Evolutionary conservation across 225 moss, liverwort and hornwort genomes (phyloP), one percentile per base, ranked within the genome.

Genomic region (Neckera pumila): DNA sequence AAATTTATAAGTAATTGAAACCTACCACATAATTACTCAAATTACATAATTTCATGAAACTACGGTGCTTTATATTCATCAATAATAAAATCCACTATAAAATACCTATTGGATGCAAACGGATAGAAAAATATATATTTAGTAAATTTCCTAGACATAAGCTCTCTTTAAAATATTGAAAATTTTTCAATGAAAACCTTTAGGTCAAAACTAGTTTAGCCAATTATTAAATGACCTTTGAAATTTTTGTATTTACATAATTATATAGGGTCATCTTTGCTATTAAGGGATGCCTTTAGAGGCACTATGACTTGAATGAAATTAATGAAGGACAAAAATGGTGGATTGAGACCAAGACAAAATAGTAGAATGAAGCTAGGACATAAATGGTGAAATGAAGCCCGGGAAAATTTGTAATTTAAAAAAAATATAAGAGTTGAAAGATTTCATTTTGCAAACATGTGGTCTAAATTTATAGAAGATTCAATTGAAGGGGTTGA

Each of bases 101-200:
- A 36, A 66, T 20, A 36, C 4, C 1, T 20, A 1, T 66, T 3
- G 1, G 2, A 12, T 11, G 6, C 21, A 67, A 11, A 67, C n/a
- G n/a, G 21, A 67, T n/a, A n/a, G 11, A n/a, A 36, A 66, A 11
- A 20, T 66, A n/a, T n/a, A 66, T 6, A 36, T 36, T 2, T n/a
- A 66, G 1, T n/a, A 5, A n/a, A 36, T 0, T 36, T 3, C 5
- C 2, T 0, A 1, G 1, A 34, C 17, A 66, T 5, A 20, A n/a
- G 2, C 12, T 66, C 4, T 0, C n/a, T 3, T 34, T 18, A 33
- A 62, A 11, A 14, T 20, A n/a, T 12, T 20, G 69, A 38, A 69
- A 4, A 12, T n/a, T 63, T 38, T 38, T 0, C 1, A 1, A 36
- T 11, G 36, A 66, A 0, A 3, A 66, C 6, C 10, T 20, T 66